Percentiles rank a stretch among this genome's conserved stretches.
Evolutionary conservation across 2,329 filamentous ascomycete species (phyloP).

Genomic region (Fusarium odoratissimum): DNA sequence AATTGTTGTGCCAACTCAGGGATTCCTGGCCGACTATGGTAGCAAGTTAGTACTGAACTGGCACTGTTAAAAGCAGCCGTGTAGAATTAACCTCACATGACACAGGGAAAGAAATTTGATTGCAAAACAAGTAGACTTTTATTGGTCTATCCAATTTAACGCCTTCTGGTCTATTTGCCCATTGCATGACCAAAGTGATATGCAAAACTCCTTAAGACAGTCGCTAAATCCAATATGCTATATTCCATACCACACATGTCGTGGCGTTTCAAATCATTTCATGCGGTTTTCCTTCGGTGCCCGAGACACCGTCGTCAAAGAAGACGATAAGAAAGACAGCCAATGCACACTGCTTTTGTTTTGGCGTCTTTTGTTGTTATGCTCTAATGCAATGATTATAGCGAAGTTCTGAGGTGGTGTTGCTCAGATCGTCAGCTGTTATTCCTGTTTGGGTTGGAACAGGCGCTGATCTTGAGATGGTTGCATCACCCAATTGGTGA

Average conservation of each 20-base stretch:
- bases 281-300: constrained; percentile 33
- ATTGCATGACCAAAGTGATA: constrained; percentile 30
- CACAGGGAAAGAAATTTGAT: neutral
- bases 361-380: constrained; percentile 33
- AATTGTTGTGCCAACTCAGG: neutral
- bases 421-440: constrained; percentile 27
- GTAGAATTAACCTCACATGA: neutral
- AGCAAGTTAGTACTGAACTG: neutral
- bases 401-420: constrained; percentile 6
- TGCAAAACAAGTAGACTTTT: constrained; percentile 17
- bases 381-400: constrained; percentile 13
- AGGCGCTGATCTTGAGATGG: constrained; percentile 26
- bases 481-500: constrained; percentile 21
- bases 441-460: constrained; percentile 22
- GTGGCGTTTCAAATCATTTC: constrained; percentile 29
- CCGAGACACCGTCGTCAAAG: constrained; percentile 30
- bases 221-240: constrained; percentile 42
- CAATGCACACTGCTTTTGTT: constrained; percentile 43
- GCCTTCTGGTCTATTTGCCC: constrained; percentile 36
- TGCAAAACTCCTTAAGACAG: constrained; percentile 31
- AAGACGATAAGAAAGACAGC: constrained; percentile 30
- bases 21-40: neutral
- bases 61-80: neutral
- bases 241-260: constrained; percentile 19
- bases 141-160: constrained; percentile 29